These are phyloP conservation scores for Scedosporium boydii DNA, from an alignment of 2,329 filamentous ascomycete genomes.

Conservation along the genomic window DNA sequence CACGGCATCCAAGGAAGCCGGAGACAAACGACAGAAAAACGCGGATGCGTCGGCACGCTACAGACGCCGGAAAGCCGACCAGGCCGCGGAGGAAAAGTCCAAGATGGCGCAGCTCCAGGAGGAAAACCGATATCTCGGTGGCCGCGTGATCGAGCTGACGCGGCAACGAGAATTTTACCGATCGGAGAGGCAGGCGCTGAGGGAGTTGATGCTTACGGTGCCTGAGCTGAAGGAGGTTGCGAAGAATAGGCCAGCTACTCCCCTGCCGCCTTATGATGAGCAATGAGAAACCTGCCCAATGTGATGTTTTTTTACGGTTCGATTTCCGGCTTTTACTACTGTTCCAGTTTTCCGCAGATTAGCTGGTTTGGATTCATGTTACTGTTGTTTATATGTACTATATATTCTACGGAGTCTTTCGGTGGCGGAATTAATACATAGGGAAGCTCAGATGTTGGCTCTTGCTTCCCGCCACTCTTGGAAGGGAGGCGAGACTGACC, in stretches of 20 bases:
- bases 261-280: neutral
- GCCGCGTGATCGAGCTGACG: slow-evolving; percentile 5
- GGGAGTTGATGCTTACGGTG: neutral
- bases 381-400: neutral
- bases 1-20: slow-evolving; percentile 70
- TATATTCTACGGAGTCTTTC: neutral
- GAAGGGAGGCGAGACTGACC: no score
- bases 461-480: no score
- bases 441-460: neutral
- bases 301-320: neutral
- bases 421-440: neutral
- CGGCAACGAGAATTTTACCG: slow-evolving; percentile 5
- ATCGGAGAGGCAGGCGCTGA: neutral
- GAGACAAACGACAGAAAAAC: slow-evolving; percentile 78
- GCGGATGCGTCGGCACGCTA: slow-evolving; percentile 79
- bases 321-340: neutral
- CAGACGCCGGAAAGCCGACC: slow-evolving; percentile 68
- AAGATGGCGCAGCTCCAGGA: slow-evolving; percentile 54
- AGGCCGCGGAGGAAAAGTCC: slow-evolving; percentile 58
- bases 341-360: neutral
- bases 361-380: neutral
- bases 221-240: neutral
- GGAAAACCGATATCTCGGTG: slow-evolving; percentile 35
- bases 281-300: neutral
- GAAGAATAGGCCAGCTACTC: neutral